Evolutionary conservation across 257 asterid species (phyloP).

Genomic region (Lithospermum erythrorhizon): DNA sequence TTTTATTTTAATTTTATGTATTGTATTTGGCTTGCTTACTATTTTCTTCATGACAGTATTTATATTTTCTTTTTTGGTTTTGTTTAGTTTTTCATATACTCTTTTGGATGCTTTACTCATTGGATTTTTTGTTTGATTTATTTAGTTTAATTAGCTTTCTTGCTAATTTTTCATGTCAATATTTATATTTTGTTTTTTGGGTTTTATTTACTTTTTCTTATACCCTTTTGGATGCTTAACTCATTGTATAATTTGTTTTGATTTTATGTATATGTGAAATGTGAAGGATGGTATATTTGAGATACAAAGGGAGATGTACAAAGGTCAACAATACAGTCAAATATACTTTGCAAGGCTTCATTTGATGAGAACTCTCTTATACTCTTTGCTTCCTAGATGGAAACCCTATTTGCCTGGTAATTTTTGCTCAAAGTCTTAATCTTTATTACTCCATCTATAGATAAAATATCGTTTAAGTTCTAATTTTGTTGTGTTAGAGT

Average conservation of each 20-base stretch:
- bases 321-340: constrained; percentile 97
- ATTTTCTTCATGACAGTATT: too few relatives aligned
- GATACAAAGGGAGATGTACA: constrained; percentile 66
- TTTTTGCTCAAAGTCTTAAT: background rate
- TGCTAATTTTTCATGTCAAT: background rate
- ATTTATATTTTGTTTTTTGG: background rate
- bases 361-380: constrained; percentile 75
- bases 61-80: too few relatives aligned
- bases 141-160: background rate
- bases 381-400: constrained; percentile 84
- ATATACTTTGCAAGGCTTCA: constrained; percentile 87
- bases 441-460: too few relatives aligned
- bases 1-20: too few relatives aligned
- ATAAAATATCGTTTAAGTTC: too few relatives aligned
- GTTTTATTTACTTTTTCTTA: background rate
- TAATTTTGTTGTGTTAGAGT: too few relatives aligned
- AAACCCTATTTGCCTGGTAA: constrained; percentile 77
- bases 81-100: too few relatives aligned
- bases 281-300: constrained; percentile 60
- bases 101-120: too few relatives aligned
- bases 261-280: background rate
- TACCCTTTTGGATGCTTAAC: background rate
- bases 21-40: too few relatives aligned
- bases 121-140: too few relatives aligned
- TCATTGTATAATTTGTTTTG: background rate